Evolutionary conservation across 2,329 filamentous ascomycete species (phyloP).

Genomic region (Acrodontium crateriforme): DNA sequence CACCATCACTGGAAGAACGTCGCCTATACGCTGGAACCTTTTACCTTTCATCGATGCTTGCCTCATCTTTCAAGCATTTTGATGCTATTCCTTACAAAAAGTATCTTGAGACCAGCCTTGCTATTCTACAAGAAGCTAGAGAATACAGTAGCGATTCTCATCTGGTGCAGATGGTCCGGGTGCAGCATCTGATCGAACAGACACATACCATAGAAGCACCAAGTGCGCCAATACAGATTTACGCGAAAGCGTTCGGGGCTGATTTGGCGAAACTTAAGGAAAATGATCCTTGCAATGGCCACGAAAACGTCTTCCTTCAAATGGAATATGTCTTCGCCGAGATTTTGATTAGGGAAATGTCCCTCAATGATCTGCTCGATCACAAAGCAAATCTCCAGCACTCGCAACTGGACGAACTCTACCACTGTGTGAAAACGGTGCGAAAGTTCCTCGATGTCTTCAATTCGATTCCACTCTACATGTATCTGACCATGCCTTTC

Average conservation of each 20-base stretch:
- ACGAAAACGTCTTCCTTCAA: slow-evolving; percentile 10
- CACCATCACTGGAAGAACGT: slow-evolving; percentile 13
- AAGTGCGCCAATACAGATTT: slow-evolving; percentile 14
- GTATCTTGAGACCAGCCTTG: slow-evolving; percentile 13
- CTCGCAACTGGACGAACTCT: slow-evolving; percentile 14
- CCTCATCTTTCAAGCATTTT: slow-evolving; percentile 17
- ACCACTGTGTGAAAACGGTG: slow-evolving; percentile 11
- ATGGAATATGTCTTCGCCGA: slow-evolving; percentile 16
- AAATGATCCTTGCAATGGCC: slow-evolving; percentile 6
- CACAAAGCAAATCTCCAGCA: slow-evolving; percentile 9
- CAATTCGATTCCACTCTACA: slow-evolving; percentile 13
- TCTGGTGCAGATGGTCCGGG: slow-evolving; percentile 17
- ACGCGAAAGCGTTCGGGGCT: slow-evolving; percentile 14
- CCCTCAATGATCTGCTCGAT: slow-evolving; percentile 15
- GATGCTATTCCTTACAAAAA: slow-evolving; percentile 14
- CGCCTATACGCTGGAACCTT: slow-evolving; percentile 15
- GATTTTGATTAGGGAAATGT: slow-evolving; percentile 15
- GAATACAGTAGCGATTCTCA: slow-evolving; percentile 17
- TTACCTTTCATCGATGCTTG: slow-evolving; percentile 17
- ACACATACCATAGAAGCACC: slow-evolving; percentile 8
- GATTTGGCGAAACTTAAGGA: slow-evolving; percentile 13
- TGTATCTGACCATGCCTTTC: slow-evolving; percentile 17
- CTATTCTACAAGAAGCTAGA: slow-evolving; percentile 9
- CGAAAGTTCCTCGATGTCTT: slow-evolving; percentile 14
- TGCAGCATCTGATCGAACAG: slow-evolving; percentile 15